Evolutionary conservation across 805 yeast species (phyloP), one percentile per base, ranked within the genome.

Genomic region (Saccharomycodes ludwigii): DNA sequence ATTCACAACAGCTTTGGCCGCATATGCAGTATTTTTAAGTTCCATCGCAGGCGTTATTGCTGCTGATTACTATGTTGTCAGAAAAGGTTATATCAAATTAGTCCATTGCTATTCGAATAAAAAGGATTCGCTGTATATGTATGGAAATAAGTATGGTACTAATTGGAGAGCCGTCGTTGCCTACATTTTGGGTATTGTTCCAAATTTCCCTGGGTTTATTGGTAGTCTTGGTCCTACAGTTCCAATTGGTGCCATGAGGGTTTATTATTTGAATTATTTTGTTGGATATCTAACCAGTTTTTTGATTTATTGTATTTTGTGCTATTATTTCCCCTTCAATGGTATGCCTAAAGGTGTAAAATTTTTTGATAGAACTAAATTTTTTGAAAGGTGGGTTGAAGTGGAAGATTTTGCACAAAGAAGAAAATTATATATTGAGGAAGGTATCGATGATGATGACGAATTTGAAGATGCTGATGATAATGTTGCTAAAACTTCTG

Each of bases 121-220:
- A 11, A 51, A 56, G 4, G 57, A 59, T 20, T 48, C 64, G 6
- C 53, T 59, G 34, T 85, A 84, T 58, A 67, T 66, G 57, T 83
- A 70, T 57, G 38, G 38, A 10, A 66, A 68, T 45, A 56, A 46
- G 19, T 56, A 61, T 29, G 95, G 95, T 24, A 44, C 71, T 53
- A 82, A 83, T 50, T 81, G 93, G 91, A 66, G 94, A 52, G 95
- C 88, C 2, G 74, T 71, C 42, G 71, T 65, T 20, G 91, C 94
- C 1, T 84, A 84, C 51, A 52, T 84, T 41, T 65, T 76, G 42
- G 94, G 94, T 34, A 76, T 85, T 37, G 60, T 73, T 21, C 91
- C 94, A 29, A 84, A 83, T 46, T 76, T 84, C 47, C 79, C 79
- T 14, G 95, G 95, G 2, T 84, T 84, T 44, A 88, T 77, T 5